Base-by-base conservation (phyloP, 2,329 filamentous ascomycete genomes). In the Talaromyces albobiverticillius region DNA sequence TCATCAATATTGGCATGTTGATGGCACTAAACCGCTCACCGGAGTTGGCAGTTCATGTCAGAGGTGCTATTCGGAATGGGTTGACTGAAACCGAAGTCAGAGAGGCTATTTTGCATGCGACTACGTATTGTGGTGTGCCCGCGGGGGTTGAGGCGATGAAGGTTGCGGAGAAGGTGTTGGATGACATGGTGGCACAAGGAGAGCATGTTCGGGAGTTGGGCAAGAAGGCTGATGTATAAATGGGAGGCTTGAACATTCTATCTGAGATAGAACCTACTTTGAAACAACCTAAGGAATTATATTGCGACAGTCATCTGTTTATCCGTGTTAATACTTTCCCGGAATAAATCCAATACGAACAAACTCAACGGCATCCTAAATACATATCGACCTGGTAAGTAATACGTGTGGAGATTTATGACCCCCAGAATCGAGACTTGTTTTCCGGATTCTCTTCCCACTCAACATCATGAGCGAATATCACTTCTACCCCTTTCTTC, bases 1-100 rank as follows among this genome's bases (percentile, higher is more conserved):
- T 87, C 52, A 70, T 87, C 51, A 86, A 86, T 65, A 82, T 87
- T 46, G 83, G 79, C 46, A 86, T 87, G 79, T 72, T 87, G 43
- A 82, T 81, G 66, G 82, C 82, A 3, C 73, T 85, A 57, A 86
- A 86, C 61, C 74, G 81, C 4, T 74, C 72, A 5, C 77, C 80
- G 0, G 84, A 87, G 64, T 71, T 87, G 54, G 83, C 75, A 0
- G 77, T 83, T 7, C 84, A 87, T 64, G 74, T 84, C n/a, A 74
- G 82, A 20, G 84, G 84, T 0, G 84, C 84, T 1, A 68, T 83
- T 59, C 84, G 81, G 60, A 87, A 87, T 59, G 84, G 84, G 0
- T 70, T 83, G 10, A 79, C 75, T 0, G 83, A 85, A 62, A 65
- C 82, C 16, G 84, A 87, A 67, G 84, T 87, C 49, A 71, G 84